Conservation (phyloP, 371 early-diverging fungal species). For the Syncephalis fuscata region DNA sequence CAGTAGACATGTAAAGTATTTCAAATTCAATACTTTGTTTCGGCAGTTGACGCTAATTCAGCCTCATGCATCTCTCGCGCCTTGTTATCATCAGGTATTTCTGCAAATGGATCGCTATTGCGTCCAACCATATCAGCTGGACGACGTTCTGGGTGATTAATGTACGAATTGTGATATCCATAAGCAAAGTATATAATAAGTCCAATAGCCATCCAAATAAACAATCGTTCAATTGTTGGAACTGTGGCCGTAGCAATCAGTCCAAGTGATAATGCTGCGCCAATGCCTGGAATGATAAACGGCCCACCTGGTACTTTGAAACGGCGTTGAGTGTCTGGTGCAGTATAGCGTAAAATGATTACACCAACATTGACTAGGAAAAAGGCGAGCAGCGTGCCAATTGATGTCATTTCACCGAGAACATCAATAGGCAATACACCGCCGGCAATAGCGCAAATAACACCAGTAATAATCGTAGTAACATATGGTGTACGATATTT, state of each 20-base stretch:
- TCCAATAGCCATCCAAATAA: constrained; percentile 50
- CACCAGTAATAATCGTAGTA: constrained; percentile 47
- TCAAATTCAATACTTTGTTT: too few species aligned
- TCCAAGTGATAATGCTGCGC: constrained; percentile 33
- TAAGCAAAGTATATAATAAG: constrained; percentile 45
- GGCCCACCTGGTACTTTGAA: constrained; percentile 65
- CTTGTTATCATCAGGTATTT: too few species aligned
- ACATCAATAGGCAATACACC: constrained; percentile 67
- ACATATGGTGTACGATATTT: constrained; percentile 53
- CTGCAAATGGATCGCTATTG: too few species aligned
- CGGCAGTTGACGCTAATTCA: too few species aligned
- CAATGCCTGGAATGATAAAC: constrained; percentile 38
- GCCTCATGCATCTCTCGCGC: too few species aligned
- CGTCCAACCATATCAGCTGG: too few species aligned
- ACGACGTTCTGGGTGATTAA: constrained; percentile 7
- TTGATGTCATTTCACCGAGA: constrained; percentile 71
- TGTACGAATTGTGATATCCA: constrained; percentile 39
- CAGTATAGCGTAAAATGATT: constrained; percentile 52
- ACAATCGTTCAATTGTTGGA: constrained; percentile 24
- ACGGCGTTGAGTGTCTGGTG: constrained; percentile 49
- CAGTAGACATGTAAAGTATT: too few species aligned
- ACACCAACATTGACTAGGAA: constrained; percentile 65
- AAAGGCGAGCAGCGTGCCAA: constrained; percentile 76
- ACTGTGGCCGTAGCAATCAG: constrained; percentile 41
- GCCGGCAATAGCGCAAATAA: constrained; percentile 47